These are phyloP conservation scores for Periconia sp. DNA, from an alignment of 2,329 filamentous ascomycete genomes.

Conservation along the genomic window DNA sequence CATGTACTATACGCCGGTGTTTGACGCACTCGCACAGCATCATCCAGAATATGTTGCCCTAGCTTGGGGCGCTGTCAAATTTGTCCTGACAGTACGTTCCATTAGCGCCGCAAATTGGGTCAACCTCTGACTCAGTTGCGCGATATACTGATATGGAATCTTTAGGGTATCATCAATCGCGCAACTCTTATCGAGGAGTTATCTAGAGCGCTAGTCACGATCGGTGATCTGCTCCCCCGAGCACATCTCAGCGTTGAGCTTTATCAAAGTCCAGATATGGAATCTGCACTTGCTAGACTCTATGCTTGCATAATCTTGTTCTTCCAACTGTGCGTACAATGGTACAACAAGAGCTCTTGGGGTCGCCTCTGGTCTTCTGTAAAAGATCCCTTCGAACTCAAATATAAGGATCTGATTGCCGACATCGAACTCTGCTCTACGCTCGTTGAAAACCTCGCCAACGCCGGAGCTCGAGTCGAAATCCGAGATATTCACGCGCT, in stretches of 20 bases:
- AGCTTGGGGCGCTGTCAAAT: constrained; percentile 37
- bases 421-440: constrained; percentile 9
- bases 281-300: constrained; percentile 7
- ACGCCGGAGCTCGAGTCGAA: constrained; percentile 4
- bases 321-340: constrained; percentile 5
- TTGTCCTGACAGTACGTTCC: constrained; percentile 18
- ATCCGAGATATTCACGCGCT: constrained; percentile 3
- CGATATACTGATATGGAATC: background rate
- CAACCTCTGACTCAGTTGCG: constrained; percentile 7
- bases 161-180: constrained; percentile 13
- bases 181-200: constrained; percentile 10
- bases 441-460: constrained; percentile 11
- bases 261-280: constrained; percentile 11
- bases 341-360: constrained; percentile 14
- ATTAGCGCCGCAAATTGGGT: no score
- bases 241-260: constrained; percentile 9
- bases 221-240: constrained; percentile 15
- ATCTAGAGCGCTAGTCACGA: constrained; percentile 9
- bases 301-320: constrained; percentile 20
- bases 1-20: constrained; percentile 26
- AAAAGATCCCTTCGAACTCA: constrained; percentile 12
- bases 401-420: constrained; percentile 15
- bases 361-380: constrained; percentile 10
- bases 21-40: constrained; percentile 34
- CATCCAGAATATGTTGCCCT: constrained; percentile 39